phyloP scores from a whole-genome alignment of 176 grass and related monocot genomes.

The Olyra latifolia region DNA sequence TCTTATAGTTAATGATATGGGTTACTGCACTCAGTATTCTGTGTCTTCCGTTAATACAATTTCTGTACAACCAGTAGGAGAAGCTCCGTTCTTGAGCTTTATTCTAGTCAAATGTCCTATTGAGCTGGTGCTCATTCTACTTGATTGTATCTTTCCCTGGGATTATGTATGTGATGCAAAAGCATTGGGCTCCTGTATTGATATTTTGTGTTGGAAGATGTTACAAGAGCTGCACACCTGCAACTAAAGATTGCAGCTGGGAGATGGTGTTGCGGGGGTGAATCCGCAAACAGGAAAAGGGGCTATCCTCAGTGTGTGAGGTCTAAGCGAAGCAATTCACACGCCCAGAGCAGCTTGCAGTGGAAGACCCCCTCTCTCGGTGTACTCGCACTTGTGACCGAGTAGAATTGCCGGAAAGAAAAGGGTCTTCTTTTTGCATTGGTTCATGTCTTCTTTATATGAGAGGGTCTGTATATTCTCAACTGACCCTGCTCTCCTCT shows the following conservation, averaged over 20 bases:
- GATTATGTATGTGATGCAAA: conserved; percentile 28
- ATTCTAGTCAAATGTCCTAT: conserved; percentile 12
- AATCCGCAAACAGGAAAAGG: too few species aligned
- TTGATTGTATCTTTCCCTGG: conserved; percentile 24
- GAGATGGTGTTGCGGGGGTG: too few species aligned
- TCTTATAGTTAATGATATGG: not conserved
- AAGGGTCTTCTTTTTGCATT: too few species aligned
- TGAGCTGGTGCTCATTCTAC: conserved; percentile 10
- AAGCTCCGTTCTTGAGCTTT: conserved; percentile 35
- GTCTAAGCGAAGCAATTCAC: too few species aligned
- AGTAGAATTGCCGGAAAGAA: too few species aligned
- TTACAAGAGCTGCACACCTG: not conserved
- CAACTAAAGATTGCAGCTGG: not conserved
- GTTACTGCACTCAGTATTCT: not conserved
- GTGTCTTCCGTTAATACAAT: not conserved
- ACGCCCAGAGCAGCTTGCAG: too few species aligned
- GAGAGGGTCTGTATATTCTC: too few species aligned
- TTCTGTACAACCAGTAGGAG: not conserved
- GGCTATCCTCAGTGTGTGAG: too few species aligned
- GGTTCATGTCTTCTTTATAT: too few species aligned
- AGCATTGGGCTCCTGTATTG: not conserved
- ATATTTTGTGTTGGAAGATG: not conserved
- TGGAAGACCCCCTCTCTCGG: too few species aligned
- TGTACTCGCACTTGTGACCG: too few species aligned
- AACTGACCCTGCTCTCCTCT: too few species aligned